A percentile compares a stretch with the other conserved stretches of the same genome.
Conservation (phyloP, 1,139 yeast genomes). For the Scheffersomyces quercinus region DNA sequence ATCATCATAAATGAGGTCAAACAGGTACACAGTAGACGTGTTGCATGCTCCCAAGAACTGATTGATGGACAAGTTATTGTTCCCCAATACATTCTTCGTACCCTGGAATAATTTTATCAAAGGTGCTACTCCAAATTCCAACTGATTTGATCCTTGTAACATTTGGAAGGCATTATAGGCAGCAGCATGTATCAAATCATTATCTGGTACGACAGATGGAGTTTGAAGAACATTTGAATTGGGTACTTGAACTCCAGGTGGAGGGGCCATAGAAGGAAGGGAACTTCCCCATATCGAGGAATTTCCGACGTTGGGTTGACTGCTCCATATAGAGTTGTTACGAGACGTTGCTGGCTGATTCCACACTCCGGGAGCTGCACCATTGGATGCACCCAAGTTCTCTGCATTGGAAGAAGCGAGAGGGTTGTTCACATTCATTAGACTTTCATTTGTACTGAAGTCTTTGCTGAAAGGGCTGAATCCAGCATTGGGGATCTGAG, state of each 20-base stretch:
- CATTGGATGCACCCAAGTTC: background rate
- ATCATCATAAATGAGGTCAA: conserved; percentile 51
- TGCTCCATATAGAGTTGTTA: conserved; percentile 37
- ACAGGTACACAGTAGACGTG: conserved; percentile 27
- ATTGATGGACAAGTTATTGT: conserved; percentile 34
- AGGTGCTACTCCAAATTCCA: conserved; percentile 43
- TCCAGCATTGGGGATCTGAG: conserved; percentile 7
- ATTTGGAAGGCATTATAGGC: conserved; percentile 38
- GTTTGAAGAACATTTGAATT: background rate
- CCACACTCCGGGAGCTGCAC: conserved; percentile 17
- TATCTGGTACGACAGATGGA: conserved; percentile 3
- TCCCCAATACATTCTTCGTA: conserved; percentile 28
- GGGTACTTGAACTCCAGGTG: background rate
- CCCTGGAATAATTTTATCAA: conserved; percentile 33
- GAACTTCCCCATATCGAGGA: conserved; percentile 9
- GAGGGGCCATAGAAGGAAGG: background rate
- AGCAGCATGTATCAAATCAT: conserved; percentile 26
- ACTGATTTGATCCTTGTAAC: conserved; percentile 31
- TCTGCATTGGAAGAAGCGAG: background rate
- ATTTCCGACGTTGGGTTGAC: conserved; percentile 6
- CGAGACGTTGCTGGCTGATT: conserved; percentile 20
- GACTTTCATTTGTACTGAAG: background rate
- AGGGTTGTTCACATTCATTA: background rate
- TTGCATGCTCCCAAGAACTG: conserved; percentile 45
- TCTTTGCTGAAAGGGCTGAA: conserved; percentile 15